A percentile compares a stretch with the other conserved stretches of the same genome.
Evolutionary conservation across 768 basidiomycete species (phyloP).

Genomic region (Trametes cingulata): DNA sequence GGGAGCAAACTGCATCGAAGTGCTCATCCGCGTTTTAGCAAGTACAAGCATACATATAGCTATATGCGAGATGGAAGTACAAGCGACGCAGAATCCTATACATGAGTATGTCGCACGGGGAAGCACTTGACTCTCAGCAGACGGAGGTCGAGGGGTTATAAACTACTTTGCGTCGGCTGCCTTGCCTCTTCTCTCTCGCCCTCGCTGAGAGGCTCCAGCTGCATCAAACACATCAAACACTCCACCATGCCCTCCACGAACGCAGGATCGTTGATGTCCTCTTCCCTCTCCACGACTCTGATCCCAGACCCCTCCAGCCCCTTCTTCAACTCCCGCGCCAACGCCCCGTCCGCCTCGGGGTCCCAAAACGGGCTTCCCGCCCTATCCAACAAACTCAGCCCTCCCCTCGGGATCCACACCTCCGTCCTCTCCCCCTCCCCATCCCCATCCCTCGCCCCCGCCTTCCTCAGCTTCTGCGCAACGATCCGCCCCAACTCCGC

Average conservation of each 20-base stretch:
- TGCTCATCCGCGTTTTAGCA: too few relatives aligned
- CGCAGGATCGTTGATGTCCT: slow-evolving; percentile 17
- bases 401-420: slow-evolving; percentile 20
- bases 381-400: slow-evolving; percentile 17
- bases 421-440: slow-evolving; percentile 12
- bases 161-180: background rate
- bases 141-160: background rate
- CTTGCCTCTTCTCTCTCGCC: background rate
- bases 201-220: background rate
- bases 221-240: slow-evolving; percentile 17
- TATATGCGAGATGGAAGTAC: too few relatives aligned
- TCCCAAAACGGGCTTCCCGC: slow-evolving; percentile 14
- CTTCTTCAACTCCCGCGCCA: slow-evolving; percentile 7
- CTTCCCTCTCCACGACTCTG: slow-evolving; percentile 12
- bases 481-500: slow-evolving; percentile 13
- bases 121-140: background rate
- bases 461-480: slow-evolving; percentile 14
- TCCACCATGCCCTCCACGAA: slow-evolving; percentile 18
- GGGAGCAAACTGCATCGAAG: too few relatives aligned
- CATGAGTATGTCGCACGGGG: background rate
- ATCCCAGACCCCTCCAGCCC: slow-evolving; percentile 7
- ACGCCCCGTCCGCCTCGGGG: slow-evolving; percentile 17
- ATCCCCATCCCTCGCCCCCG: too few relatives aligned
- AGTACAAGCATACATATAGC: too few relatives aligned
- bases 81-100: too few relatives aligned